phyloP scores from a whole-genome alignment of 768 basidiomycete species.

The Rubroboletus pulcherrimus region DNA sequence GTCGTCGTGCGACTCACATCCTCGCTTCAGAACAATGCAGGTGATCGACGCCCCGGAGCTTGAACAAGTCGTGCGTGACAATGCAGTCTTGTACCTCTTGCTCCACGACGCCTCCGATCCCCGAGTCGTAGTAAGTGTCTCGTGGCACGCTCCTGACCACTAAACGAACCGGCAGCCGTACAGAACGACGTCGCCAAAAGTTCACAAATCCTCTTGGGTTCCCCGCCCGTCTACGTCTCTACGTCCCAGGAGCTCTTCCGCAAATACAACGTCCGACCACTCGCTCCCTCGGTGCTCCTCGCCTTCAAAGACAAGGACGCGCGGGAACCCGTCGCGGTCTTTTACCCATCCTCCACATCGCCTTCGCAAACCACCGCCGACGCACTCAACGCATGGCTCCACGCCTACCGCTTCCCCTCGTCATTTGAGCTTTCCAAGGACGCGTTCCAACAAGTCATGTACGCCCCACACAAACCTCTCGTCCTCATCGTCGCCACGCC shows the following conservation, averaged over 20 bases:
- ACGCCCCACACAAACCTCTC: constrained; percentile 65
- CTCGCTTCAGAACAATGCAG: constrained; percentile 18
- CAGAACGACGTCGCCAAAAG: constrained; percentile 57
- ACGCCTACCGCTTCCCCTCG: constrained; percentile 68
- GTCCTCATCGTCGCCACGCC: constrained; percentile 70
- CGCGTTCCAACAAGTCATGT: constrained; percentile 85
- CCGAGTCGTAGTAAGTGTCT: constrained; percentile 30
- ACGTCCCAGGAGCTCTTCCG: constrained; percentile 31
- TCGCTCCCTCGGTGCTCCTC: constrained; percentile 59
- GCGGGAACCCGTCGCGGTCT: constrained; percentile 42
- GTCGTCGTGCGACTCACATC: not conserved
- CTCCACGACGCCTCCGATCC: constrained; percentile 39
- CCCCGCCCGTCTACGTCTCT: constrained; percentile 46
- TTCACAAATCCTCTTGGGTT: constrained; percentile 46
- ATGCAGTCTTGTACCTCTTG: constrained; percentile 42
- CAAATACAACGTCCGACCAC: constrained; percentile 34
- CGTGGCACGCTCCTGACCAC: too few species aligned
- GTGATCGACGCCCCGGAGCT: constrained; percentile 9
- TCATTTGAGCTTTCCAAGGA: constrained; percentile 70
- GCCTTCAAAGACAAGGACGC: constrained; percentile 60
- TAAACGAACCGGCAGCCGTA: not conserved
- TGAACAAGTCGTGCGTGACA: constrained; percentile 9
- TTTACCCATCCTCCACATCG: constrained; percentile 15
- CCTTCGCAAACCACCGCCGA: not conserved
- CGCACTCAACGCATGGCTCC: constrained; percentile 51